phyloP scores from a whole-genome alignment of 345 rosid genomes.

The Toxicodendron radicans region DNA sequence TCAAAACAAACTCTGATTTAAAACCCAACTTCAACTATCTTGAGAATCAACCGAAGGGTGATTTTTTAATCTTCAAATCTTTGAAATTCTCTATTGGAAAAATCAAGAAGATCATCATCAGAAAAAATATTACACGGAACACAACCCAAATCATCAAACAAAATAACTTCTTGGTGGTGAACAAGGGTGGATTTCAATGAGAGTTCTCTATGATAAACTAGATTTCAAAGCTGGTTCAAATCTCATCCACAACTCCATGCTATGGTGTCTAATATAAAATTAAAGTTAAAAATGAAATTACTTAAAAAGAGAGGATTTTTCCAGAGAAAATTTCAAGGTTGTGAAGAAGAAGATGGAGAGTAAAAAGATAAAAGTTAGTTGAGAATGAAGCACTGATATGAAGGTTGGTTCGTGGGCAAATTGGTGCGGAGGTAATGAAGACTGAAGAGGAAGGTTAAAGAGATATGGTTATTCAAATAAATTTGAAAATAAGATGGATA shows the following conservation, averaged over 20 bases:
- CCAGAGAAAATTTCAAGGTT: too few relatives aligned
- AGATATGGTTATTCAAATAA: too few relatives aligned
- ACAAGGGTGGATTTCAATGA: slow-evolving; percentile 24
- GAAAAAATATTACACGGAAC: slow-evolving; percentile 52
- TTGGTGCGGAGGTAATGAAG: slow-evolving; percentile 45
- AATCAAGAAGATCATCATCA: slow-evolving; percentile 67
- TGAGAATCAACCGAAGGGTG: slow-evolving; percentile 34
- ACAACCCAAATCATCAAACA: too few relatives aligned
- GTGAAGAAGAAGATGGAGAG: not conserved
- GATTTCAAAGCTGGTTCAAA: slow-evolving; percentile 54
- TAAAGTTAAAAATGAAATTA: too few relatives aligned
- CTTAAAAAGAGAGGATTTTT: too few relatives aligned
- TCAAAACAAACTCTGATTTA: too few relatives aligned
- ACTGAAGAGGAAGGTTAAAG: too few relatives aligned
- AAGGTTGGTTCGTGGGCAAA: slow-evolving; percentile 44
- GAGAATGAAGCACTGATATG: slow-evolving; percentile 35
- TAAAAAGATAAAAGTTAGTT: not conserved
- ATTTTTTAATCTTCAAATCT: slow-evolving; percentile 36
- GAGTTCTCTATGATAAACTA: slow-evolving; percentile 48
- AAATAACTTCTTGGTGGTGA: too few relatives aligned
- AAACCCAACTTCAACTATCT: too few relatives aligned
- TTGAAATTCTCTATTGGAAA: slow-evolving; percentile 45
- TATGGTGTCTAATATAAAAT: too few relatives aligned
- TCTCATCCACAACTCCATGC: too few relatives aligned
- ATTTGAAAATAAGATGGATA: too few relatives aligned